Evolutionary conservation across 768 basidiomycete genomes (phyloP), one percentile per base, ranked within the genome.

Genomic region (Rhodosporidiobolus sp.): DNA sequence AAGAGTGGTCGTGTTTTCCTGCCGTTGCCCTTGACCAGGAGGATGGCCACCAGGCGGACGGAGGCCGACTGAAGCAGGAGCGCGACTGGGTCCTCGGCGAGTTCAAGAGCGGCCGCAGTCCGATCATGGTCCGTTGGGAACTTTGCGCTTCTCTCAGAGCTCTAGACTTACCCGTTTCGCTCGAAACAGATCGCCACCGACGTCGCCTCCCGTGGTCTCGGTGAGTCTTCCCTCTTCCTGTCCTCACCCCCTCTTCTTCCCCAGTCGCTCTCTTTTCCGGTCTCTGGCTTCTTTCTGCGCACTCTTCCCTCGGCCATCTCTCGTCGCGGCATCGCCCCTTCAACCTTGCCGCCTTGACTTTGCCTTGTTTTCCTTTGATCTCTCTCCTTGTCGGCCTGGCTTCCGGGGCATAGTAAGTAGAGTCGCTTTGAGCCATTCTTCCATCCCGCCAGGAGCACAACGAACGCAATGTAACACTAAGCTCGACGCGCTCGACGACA

Each of bases 131-230:
- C 32, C 30, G 16, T 54, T 54, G 53, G 28, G 11, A 28, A 9
- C 56, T 10, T 48, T 12, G 20, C 20, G 12, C 46, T 11, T 57
- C 34, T 8, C 30, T n/a, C 6, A 9, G 19, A 34, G 35, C 35
- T 50, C 12, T 80, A 22, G 20, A 14, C 16, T 32, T 28, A 9
- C 22, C 17, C 30, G 20, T 24, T 57, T n/a, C n/a, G n/a, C n/a
- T n/a, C n/a, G n/a, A n/a, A n/a, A n/a, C n/a, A n/a, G n/a, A 94
- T 98, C 80, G 96, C 96, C 83, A 97, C 96, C 78, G 96, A 98
- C 82, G 95, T 99, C 79, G 96, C 95, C 72, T 96, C 94, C 81
- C 94, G 95, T 88, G 95, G 96, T 87, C 88, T 99, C 81, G 96
- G 96, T 98, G 90, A 85, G 95, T 93, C 80, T 80, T 85, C 78